A percentile compares a stretch with the other conserved stretches of the same genome.
phyloP scores from a whole-genome alignment of 1,284 basidiomycete genomes.

The Laetiporus sulphureus region DNA sequence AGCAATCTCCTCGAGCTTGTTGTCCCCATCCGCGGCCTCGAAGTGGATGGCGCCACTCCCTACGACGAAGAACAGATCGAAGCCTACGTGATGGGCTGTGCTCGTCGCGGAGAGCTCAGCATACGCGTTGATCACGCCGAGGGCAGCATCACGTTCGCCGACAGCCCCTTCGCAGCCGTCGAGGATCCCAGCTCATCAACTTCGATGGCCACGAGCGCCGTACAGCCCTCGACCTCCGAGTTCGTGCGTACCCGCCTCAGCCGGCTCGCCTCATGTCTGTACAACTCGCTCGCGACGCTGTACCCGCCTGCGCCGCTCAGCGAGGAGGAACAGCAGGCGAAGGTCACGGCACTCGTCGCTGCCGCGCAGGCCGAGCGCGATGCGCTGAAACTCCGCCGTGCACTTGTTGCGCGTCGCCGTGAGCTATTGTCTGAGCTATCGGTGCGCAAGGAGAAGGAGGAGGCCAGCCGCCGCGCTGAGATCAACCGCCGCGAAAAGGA shows the following conservation, averaged over 20 bases:
- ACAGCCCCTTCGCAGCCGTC: constrained; percentile 56
- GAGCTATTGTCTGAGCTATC: constrained; percentile 86
- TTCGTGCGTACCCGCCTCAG: constrained; percentile 74
- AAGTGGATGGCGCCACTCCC: constrained; percentile 38
- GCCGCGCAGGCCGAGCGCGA: constrained; percentile 71
- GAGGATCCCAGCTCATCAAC: constrained; percentile 40
- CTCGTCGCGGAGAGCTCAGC: constrained; percentile 82
- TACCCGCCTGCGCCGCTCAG: constrained; percentile 36
- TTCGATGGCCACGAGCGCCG: constrained; percentile 32
- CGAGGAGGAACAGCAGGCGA: constrained; percentile 46
- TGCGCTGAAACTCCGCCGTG: constrained; percentile 68
- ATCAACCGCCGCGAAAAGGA: constrained; percentile 64
- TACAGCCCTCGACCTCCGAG: constrained; percentile 67
- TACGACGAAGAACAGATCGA: constrained; percentile 78
- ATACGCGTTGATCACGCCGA: constrained; percentile 89
- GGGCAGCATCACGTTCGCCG: constrained; percentile 83
- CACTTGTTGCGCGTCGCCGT: constrained; percentile 81
- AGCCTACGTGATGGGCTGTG: constrained; percentile 90
- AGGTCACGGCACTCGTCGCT: constrained; percentile 47
- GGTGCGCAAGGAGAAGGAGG: constrained; percentile 87
- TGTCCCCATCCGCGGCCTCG: constrained; percentile 59
- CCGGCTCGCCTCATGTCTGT: constrained; percentile 66
- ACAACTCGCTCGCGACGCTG: constrained; percentile 58
- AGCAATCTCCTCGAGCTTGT: constrained; percentile 72
- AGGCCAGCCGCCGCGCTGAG: constrained; percentile 77